phyloP scores from a whole-genome alignment of 805 yeast species.

The Monosporozyma servazzii region DNA sequence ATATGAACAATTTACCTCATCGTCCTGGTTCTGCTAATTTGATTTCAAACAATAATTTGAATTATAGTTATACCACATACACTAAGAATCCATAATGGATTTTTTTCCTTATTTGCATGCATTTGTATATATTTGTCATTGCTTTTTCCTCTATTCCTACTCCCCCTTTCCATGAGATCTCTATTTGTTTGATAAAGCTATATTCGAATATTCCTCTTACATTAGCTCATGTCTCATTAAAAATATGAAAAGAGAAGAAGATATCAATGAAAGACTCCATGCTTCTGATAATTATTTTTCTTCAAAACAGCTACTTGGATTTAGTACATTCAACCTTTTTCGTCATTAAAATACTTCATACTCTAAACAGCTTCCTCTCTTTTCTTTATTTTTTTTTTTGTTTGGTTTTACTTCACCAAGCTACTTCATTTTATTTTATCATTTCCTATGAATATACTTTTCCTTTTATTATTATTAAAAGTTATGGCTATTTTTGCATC shows the following conservation, averaged over 20 bases:
- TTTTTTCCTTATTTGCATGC: background rate
- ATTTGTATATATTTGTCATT: background rate
- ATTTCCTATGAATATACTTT: background rate
- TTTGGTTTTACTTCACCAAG: background rate
- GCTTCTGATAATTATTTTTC: background rate
- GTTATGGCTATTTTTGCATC: background rate
- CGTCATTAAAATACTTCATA: background rate
- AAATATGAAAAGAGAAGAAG: too few relatives aligned
- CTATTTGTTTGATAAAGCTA: too few relatives aligned
- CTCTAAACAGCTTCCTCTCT: background rate
- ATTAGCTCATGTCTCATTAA: too few relatives aligned
- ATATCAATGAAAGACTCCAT: too few relatives aligned
- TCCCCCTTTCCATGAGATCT: too few relatives aligned
- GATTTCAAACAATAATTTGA: background rate
- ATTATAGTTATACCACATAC: conserved; percentile 1
- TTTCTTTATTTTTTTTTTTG: background rate
- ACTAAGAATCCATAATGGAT: conserved; percentile 1
- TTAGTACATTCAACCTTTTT: background rate
- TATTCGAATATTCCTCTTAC: too few relatives aligned
- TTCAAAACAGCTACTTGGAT: background rate
- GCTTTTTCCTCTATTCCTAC: background rate
- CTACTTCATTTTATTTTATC: background rate
- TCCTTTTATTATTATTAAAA: background rate
- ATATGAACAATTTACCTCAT: background rate
- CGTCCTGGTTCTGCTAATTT: background rate